Conservation (phyloP, 345 rosid species). For the Gynandropsis gynandra region DNA sequence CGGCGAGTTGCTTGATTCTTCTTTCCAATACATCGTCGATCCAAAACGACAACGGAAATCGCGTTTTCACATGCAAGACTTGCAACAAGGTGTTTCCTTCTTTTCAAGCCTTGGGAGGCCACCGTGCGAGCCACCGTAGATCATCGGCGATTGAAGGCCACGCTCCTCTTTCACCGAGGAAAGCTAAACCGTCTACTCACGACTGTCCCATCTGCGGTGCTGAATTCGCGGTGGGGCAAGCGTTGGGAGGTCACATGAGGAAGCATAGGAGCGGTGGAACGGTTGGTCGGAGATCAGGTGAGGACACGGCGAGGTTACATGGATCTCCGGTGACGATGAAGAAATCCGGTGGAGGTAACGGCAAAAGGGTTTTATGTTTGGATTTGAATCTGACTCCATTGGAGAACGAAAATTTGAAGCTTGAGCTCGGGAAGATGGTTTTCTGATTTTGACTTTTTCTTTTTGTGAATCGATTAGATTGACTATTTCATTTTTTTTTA, state of each 20-base stretch:
- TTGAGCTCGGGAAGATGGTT: slow-evolving; percentile 44
- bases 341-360: slow-evolving; percentile 37
- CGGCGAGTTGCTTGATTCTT: slow-evolving; percentile 64
- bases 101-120: slow-evolving; percentile 91
- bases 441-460: slow-evolving; percentile 9
- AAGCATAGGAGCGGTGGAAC: slow-evolving; percentile 44
- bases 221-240: slow-evolving; percentile 79
- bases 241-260: slow-evolving; percentile 96
- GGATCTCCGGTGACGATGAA: slow-evolving; percentile 44
- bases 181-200: slow-evolving; percentile 58
- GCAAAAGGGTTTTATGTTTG: slow-evolving; percentile 43
- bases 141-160: slow-evolving; percentile 29
- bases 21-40: slow-evolving; percentile 42
- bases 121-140: slow-evolving; percentile 85
- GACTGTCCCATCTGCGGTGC: slow-evolving; percentile 83
- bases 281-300: slow-evolving; percentile 22
- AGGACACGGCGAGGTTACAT: no score
- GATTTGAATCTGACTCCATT: slow-evolving; percentile 63
- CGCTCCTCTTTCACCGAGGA: slow-evolving; percentile 33
- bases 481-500: background rate
- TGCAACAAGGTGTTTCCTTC: slow-evolving; percentile 66
- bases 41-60: slow-evolving; percentile 21
- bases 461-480: background rate
- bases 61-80: slow-evolving; percentile 74
- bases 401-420: slow-evolving; percentile 49